Evolutionary conservation across 2,329 filamentous ascomycete species (phyloP).

Genomic region (Aspergillus sojae): DNA sequence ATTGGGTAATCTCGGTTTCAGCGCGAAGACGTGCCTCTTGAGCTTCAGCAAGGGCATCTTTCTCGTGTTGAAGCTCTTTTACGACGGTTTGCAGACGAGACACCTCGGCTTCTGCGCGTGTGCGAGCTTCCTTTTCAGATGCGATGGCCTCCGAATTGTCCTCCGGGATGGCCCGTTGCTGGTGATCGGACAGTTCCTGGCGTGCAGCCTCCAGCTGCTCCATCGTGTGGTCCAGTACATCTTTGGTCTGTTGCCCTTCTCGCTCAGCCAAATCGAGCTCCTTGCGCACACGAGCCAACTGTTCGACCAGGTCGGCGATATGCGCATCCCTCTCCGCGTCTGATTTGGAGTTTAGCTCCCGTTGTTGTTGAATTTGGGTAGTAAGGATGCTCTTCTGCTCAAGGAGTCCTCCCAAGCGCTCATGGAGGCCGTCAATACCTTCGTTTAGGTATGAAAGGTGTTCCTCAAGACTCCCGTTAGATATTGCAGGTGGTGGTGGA

Average conservation of each 20-base stretch:
- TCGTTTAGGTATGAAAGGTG: constrained; percentile 76
- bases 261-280: constrained; percentile 60
- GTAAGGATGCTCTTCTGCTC: constrained; percentile 89
- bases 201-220: constrained; percentile 48
- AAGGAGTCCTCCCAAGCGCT: constrained; percentile 73
- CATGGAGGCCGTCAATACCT: constrained; percentile 78
- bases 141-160: constrained; percentile 32
- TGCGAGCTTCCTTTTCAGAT: constrained; percentile 32
- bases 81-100: constrained; percentile 33
- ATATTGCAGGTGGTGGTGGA: constrained; percentile 60
- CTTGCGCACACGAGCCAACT: constrained; percentile 63
- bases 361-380: constrained; percentile 92
- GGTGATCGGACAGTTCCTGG: constrained; percentile 38
- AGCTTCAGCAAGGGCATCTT: constrained; percentile 7
- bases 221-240: constrained; percentile 45
- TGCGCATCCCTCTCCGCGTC: constrained; percentile 61
- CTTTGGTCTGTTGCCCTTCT: constrained; percentile 41
- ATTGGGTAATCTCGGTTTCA: constrained; percentile 28
- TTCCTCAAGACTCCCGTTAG: constrained; percentile 62
- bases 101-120: constrained; percentile 35
- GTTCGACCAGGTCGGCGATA: constrained; percentile 48
- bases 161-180: constrained; percentile 33
- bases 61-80: constrained; percentile 9
- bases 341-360: constrained; percentile 86
- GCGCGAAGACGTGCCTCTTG: constrained; percentile 24